Percentiles rank a stretch among this genome's conserved stretches.
Conservation (phyloP, 2,329 filamentous ascomycete genomes). For the Fusarium poae region DNA sequence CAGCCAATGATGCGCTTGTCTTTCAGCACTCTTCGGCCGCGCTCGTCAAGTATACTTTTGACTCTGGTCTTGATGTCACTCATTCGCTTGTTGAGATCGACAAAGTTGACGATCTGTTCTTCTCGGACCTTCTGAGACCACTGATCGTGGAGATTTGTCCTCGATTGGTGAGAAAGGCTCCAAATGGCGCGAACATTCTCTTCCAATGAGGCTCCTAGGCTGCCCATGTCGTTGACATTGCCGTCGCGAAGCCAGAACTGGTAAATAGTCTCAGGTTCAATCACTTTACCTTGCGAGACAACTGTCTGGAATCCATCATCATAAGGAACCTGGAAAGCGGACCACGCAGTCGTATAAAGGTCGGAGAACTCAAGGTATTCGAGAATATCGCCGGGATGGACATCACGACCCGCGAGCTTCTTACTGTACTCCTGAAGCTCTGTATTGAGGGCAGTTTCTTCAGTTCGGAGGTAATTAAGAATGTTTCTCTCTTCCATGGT, state of each 20-base stretch:
- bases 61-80: conserved; percentile 59
- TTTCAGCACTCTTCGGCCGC: conserved; percentile 60
- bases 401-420: conserved; percentile 17
- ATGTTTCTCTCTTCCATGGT: conserved; percentile 47
- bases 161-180: conserved; percentile 58
- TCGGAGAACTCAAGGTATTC: conserved; percentile 66
- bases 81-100: conserved; percentile 55
- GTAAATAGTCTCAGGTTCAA: conserved; percentile 51
- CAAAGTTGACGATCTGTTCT: conserved; percentile 64
- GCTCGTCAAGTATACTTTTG: conserved; percentile 59
- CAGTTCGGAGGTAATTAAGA: conserved; percentile 57
- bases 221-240: not conserved
- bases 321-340: conserved; percentile 67
- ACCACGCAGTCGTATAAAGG: conserved; percentile 63
- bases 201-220: conserved; percentile 35
- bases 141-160: conserved; percentile 52
- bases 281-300: conserved; percentile 59
- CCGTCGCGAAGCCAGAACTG: conserved; percentile 31
- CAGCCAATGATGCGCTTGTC: conserved; percentile 74
- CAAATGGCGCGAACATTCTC: conserved; percentile 60
- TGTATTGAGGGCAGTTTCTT: not conserved
- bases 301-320: conserved; percentile 62
- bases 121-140: conserved; percentile 63
- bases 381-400: conserved; percentile 51
- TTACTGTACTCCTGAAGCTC: conserved; percentile 49